Conservation (phyloP, 371 early-diverging fungal species). For the Rhizopus microsporus region DNA sequence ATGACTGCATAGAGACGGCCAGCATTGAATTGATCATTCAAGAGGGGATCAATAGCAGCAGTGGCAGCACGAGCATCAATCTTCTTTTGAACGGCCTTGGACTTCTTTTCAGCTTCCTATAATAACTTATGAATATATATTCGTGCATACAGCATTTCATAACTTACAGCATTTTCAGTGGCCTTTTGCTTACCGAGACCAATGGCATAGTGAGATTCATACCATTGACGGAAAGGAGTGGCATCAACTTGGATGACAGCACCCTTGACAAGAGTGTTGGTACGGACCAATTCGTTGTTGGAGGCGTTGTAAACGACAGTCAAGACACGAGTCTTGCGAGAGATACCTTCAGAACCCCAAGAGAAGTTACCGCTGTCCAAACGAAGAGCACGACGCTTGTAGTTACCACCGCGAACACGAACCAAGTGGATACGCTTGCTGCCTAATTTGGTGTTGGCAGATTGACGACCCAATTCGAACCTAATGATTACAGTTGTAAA, state of each 20-base stretch:
- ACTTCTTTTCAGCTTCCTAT: constrained; percentile 81
- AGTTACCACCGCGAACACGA: constrained; percentile 99
- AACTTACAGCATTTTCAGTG: constrained; percentile 57
- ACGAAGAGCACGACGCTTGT: constrained; percentile 98
- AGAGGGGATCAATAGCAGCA: constrained; percentile 83
- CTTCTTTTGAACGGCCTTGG: constrained; percentile 91
- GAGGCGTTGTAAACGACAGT: constrained; percentile 99
- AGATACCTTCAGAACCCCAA: constrained; percentile 94
- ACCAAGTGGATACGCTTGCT: constrained; percentile 93
- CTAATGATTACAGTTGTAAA: constrained; percentile 47
- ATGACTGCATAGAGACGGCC: constrained; percentile 96
- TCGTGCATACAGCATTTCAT: background rate
- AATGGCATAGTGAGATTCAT: constrained; percentile 93
- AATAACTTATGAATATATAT: constrained; percentile 35
- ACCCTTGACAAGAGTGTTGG: constrained; percentile 99
- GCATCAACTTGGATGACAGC: constrained; percentile 99
- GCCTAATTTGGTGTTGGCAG: constrained; percentile 98
- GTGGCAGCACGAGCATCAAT: constrained; percentile 79
- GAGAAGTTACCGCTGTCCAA: constrained; percentile 98
- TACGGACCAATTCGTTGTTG: constrained; percentile 99
- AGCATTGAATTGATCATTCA: constrained; percentile 95
- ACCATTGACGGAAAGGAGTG: constrained; percentile 99
- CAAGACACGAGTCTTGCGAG: constrained; percentile 96
- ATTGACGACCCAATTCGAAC: constrained; percentile 98
- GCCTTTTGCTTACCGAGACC: constrained; percentile 87